Percentiles rank a stretch among this genome's conserved stretches.
phyloP scores from a whole-genome alignment of 495 filamentous ascomycete species.

The Aspergillus sclerotiicarbonarius region DNA sequence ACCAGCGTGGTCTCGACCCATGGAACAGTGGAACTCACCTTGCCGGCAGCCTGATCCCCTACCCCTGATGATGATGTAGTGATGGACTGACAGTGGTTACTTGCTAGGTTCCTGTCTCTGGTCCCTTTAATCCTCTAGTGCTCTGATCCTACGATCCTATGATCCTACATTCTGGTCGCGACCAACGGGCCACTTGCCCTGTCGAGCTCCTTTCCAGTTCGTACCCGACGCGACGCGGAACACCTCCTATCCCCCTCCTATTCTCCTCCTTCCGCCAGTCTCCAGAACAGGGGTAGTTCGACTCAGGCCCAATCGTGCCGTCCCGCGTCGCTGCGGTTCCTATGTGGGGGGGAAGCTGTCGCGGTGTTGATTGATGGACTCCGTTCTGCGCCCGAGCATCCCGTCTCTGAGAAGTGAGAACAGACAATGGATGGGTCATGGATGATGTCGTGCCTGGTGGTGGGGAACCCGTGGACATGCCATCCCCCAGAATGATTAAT shows the following conservation, averaged over 20 bases:
- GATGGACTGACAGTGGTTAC: neutral
- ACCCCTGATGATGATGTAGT: neutral
- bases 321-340: constrained; percentile 16
- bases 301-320: constrained; percentile 12
- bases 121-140: neutral
- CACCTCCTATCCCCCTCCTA: too few relatives aligned
- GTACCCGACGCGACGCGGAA: neutral
- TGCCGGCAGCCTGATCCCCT: neutral
- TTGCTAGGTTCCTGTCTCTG: neutral
- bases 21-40: neutral
- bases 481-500: neutral
- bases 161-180: neutral
- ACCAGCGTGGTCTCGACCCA: too few relatives aligned
- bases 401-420: constrained; percentile 7
- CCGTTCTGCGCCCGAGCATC: neutral
- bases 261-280: neutral
- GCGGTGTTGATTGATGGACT: neutral
- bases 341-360: constrained; percentile 7
- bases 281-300: neutral
- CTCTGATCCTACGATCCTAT: neutral
- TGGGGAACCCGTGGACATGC: neutral
- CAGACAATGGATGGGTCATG: constrained; percentile 1
- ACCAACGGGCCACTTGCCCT: neutral
- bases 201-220: neutral
- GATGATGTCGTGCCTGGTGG: neutral